Base-by-base conservation (phyloP, 2,329 filamentous ascomycete genomes). In the Dactylonectria estremocensis region DNA sequence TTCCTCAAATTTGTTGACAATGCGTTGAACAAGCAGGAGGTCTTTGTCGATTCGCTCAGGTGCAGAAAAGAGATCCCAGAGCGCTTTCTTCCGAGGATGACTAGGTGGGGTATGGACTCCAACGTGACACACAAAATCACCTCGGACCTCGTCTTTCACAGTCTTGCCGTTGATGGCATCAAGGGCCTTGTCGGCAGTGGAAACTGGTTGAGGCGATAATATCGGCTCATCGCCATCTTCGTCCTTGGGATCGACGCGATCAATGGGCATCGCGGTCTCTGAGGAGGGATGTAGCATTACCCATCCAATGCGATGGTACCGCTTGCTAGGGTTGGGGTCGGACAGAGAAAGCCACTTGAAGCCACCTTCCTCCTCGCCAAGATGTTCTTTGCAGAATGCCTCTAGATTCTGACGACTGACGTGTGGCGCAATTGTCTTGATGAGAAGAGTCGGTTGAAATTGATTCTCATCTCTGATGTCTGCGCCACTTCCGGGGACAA, bases 151-250 rank as follows among this genome's bases (percentile, higher is more conserved):
- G 77, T 99, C 96, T 76, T 97, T 94, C 69, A 99, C 97, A 0
- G 95, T 97, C 85, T 99, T 98, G 73, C 95, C 94, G 76, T 99
- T 98, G 75, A 99, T 92, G n/a, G 95, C 94, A 69, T 96, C 94
- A 0, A 98, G 87, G 1, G 95, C 95, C 77, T 93, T 95, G 52
- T 97, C 93, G 0, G 95, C 94, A 2, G 92, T 93, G 2, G 87
- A 87, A 2, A 85, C 82, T 5, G 79, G 81, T 9, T 80, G 80
- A 20, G 87, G 83, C 35, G 89, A 87, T 63, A 89, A 88, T 16
- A 86, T 85, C 46, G 88, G 85, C 73, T 85, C 80, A 52, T 89
- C 89, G 14, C 87, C 87, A 64, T 91, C 88, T 50, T 92, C 91
- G 55, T 94, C 92, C 71, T 92, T 90, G 13, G 89, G 88, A 72